phyloP scores from a whole-genome alignment of 2,329 filamentous ascomycete species.

The Stachybotrys echinatus region DNA sequence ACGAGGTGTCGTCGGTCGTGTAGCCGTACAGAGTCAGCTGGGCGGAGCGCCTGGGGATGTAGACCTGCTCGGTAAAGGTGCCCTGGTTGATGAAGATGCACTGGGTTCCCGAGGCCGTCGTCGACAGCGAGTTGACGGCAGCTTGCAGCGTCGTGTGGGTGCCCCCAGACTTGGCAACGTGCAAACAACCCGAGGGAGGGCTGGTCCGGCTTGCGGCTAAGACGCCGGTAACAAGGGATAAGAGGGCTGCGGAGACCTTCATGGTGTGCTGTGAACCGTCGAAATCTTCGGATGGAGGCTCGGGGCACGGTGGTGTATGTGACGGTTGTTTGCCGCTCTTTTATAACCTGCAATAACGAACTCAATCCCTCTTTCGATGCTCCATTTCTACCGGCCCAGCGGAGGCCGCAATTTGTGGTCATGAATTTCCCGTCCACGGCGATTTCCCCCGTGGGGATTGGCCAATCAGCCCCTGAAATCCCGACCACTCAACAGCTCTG shows the following conservation, averaged over 20 bases:
- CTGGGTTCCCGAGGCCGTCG: conserved; percentile 40
- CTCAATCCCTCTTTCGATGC: no score
- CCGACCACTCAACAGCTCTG: no score
- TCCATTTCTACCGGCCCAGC: no score
- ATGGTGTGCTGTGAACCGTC: no score
- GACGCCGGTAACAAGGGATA: neutral
- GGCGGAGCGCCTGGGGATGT: conserved; percentile 39
- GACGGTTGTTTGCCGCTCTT: no score
- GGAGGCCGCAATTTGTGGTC: no score
- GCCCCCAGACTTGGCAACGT: conserved; percentile 36
- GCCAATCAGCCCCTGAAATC: no score
- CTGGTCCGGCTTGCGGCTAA: conserved; percentile 27
- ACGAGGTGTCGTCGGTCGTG: conserved; percentile 45
- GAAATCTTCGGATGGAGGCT: no score
- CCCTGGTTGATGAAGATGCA: conserved; percentile 63
- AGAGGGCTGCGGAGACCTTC: neutral
- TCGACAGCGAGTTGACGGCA: conserved; percentile 54
- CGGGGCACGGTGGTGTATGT: no score
- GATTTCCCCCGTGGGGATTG: no score
- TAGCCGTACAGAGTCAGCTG: conserved; percentile 55
- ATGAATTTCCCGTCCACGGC: no score
- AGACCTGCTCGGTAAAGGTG: conserved; percentile 56
- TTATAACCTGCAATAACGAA: no score
- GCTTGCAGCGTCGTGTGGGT: conserved; percentile 38
- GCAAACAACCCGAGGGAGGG: conserved; percentile 43